Evolutionary conservation across 495 filamentous ascomycete genomes (phyloP), one percentile per base, ranked within the genome.

Genomic region (Penicillium pancosmium): DNA sequence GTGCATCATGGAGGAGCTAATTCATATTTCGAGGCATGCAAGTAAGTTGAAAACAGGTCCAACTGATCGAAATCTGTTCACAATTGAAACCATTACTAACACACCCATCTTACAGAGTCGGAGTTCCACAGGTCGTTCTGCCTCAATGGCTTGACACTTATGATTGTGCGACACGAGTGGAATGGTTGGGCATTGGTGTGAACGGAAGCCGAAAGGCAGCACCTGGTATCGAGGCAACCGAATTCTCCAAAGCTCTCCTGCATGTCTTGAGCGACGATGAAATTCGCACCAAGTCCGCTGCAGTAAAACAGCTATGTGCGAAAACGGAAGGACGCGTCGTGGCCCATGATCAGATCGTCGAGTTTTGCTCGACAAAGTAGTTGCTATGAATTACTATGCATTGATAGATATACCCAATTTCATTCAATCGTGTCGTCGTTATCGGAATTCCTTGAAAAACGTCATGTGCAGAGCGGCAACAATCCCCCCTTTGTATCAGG

Each of bases 1-100:
- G 79, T 83, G 5, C 79, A 83, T 53, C 82, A 84, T 59, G 82
- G 82, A 5, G 81, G 82, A 21, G 73, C 79, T 0, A 82, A 82
- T 38, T 81, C 75, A n/a, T 84, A 74, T 50, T 78, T 80, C 54
- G 82, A 84, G 58, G 79, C 78, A 2, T 73, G 82, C 47, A 75
- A 74, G 80, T 84, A 70, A 57, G 73, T 73, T 27, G 18, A 23
- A 52, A 31, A 13, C 44, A 8, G 6, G 33, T 10, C 36, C 13
- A 11, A 8, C 23, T 10, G 40, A 8, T 15, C 13, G 18, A 12
- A n/a, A n/a, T 38, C 40, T 31, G 12, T 21, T 55, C 25, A 49
- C 31, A 1, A 13, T 5, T 3, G 6, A 5, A 15, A 19, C n/a
- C 4, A 4, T 48, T 7, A 15, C 47, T 44, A 44, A 44, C 34